Conservation (phyloP, 768 basidiomycete genomes). For the Gloeophyllum trabeum region DNA sequence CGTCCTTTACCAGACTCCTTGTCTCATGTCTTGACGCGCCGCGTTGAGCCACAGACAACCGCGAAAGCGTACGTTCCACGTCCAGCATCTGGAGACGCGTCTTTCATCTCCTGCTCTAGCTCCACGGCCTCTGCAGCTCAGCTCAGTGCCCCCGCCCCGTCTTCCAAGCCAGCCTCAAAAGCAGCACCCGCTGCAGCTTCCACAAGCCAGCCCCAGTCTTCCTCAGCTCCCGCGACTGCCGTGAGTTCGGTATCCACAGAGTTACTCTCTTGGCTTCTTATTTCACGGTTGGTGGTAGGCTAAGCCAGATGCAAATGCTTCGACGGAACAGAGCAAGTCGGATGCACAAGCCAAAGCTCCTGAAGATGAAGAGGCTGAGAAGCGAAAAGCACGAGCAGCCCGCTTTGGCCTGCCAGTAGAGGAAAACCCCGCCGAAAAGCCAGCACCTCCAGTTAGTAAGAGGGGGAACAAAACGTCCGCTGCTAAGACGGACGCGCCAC, state of each 20-base stretch:
- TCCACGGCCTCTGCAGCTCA: too few species aligned
- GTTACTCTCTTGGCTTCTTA: too few species aligned
- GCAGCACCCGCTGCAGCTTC: slow-evolving; percentile 22
- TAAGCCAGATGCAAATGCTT: slow-evolving; percentile 1
- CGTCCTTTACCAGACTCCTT: too few species aligned
- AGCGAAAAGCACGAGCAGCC: slow-evolving; percentile 39
- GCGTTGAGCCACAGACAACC: too few species aligned
- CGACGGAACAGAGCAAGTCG: slow-evolving; percentile 1
- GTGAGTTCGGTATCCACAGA: too few species aligned
- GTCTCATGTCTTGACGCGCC: too few species aligned
- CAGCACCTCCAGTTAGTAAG: slow-evolving; percentile 13
- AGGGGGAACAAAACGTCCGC: slow-evolving; percentile 8
- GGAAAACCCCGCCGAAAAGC: slow-evolving; percentile 15
- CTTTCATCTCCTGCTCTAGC: too few species aligned
- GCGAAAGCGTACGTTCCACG: neutral
- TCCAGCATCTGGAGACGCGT: too few species aligned
- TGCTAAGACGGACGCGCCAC: neutral
- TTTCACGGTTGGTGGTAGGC: too few species aligned
- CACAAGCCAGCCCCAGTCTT: neutral
- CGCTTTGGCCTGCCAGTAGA: slow-evolving; percentile 49
- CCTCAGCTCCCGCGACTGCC: neutral
- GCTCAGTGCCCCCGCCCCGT: too few species aligned
- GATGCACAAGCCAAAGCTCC: slow-evolving; percentile 6
- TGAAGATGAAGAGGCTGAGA: slow-evolving; percentile 41
- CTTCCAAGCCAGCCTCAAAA: slow-evolving; percentile 34